Conservation (phyloP, 306 rosid species). For the Carpinus fangiana region DNA sequence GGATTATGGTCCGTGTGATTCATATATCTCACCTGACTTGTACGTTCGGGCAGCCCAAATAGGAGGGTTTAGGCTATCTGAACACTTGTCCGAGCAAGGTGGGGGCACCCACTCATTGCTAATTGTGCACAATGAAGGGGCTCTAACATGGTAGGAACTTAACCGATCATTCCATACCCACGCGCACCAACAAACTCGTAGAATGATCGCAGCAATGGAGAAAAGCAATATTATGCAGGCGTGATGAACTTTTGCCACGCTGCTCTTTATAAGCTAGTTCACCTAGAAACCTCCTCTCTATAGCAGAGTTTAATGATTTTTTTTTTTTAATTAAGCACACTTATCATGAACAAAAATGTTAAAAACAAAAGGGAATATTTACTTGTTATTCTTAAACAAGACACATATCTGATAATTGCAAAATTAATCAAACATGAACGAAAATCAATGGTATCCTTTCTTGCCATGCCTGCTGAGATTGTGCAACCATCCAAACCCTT, state of each 20-base stretch:
- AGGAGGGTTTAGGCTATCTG: no score
- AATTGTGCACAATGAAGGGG: not conserved
- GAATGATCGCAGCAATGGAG: not conserved
- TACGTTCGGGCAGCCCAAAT: no score
- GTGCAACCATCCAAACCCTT: constrained; percentile 80
- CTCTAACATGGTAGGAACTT: not conserved
- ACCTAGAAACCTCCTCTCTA: not conserved
- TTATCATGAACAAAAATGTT: constrained; percentile 38
- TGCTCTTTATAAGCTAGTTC: not conserved
- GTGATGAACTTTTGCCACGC: not conserved
- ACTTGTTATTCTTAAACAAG: constrained; percentile 33
- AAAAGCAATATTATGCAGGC: not conserved
- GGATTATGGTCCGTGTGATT: no score
- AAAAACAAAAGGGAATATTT: constrained; percentile 52
- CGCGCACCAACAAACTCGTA: not conserved
- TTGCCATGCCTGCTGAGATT: constrained; percentile 60
- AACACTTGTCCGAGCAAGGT: no score
- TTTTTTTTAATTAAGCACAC: not conserved
- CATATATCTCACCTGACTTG: no score
- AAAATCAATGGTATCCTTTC: constrained; percentile 55
- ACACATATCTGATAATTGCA: constrained; percentile 39
- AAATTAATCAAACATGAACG: constrained; percentile 11
- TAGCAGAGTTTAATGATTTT: not conserved
- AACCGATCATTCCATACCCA: not conserved
- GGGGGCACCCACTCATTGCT: not conserved